A percentile compares a stretch with the other conserved stretches of the same genome.
These are phyloP conservation scores for Fusarium aywerte DNA, from an alignment of 2,329 filamentous ascomycete genomes.

Conservation along the genomic window DNA sequence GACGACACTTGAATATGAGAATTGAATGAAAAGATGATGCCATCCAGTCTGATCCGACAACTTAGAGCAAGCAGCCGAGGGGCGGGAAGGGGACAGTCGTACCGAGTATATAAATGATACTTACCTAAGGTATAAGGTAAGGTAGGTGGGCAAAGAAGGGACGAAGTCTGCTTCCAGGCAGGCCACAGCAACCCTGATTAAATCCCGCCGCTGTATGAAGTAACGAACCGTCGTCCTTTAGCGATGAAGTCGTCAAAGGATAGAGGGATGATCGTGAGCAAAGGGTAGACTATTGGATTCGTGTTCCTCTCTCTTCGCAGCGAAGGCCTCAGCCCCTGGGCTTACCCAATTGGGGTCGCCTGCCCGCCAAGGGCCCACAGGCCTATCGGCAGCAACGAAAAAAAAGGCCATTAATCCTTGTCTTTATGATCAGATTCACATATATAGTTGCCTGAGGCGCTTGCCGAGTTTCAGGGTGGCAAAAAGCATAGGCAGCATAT, in stretches of 20 bases:
- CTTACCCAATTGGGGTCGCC: conserved; percentile 41
- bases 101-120: conserved; percentile 46
- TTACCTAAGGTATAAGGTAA: not conserved
- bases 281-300: conserved; percentile 36
- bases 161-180: conserved; percentile 55
- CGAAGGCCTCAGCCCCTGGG: conserved; percentile 44
- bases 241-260: conserved; percentile 40
- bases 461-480: not conserved
- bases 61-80: conserved; percentile 29
- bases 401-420: conserved; percentile 27
- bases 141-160: conserved; percentile 46
- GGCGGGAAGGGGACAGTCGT: conserved; percentile 27
- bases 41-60: conserved; percentile 24
- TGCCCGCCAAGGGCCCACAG: conserved; percentile 24
- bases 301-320: conserved; percentile 31
- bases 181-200: conserved; percentile 47
- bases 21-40: conserved; percentile 1
- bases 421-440: not conserved
- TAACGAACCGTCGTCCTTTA: conserved; percentile 48
- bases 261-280: conserved; percentile 36
- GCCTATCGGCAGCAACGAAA: conserved; percentile 12
- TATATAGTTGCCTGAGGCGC: conserved; percentile 41
- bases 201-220: conserved; percentile 44
- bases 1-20: conserved; percentile 8
- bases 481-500: not conserved